phyloP scores from a whole-genome alignment of 2,329 filamentous ascomycete genomes.

The Tolypocladium ovalisporum region DNA sequence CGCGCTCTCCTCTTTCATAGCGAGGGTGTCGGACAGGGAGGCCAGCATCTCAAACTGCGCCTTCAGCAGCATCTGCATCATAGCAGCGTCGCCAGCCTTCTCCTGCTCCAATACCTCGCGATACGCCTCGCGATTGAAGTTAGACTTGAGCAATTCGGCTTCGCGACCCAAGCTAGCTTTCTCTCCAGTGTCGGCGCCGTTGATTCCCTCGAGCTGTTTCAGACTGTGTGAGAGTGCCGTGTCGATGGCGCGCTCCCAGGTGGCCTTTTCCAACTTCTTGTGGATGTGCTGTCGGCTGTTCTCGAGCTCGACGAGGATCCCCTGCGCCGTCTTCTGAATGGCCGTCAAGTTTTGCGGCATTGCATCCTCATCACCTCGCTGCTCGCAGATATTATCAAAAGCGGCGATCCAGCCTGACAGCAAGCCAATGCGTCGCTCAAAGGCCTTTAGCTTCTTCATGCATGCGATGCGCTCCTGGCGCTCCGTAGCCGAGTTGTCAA shows the following conservation, averaged over 20 bases:
- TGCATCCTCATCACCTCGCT: conserved; percentile 39
- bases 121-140: conserved; percentile 71
- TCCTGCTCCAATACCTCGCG: conserved; percentile 74
- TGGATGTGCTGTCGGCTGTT: conserved; percentile 84
- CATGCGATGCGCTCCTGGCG: conserved; percentile 67
- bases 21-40: conserved; percentile 69
- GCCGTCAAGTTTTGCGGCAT: conserved; percentile 59
- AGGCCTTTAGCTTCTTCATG: conserved; percentile 72
- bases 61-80: conserved; percentile 73
- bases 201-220: conserved; percentile 57
- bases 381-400: conserved; percentile 74
- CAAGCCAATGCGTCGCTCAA: conserved; percentile 75
- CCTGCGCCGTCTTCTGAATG: conserved; percentile 80
- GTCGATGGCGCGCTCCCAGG: conserved; percentile 82
- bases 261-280: conserved; percentile 66
- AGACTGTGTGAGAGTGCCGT: conserved; percentile 80
- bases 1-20: conserved; percentile 75
- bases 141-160: conserved; percentile 73
- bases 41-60: conserved; percentile 88
- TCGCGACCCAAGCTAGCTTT: conserved; percentile 65
- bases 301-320: conserved; percentile 81
- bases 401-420: conserved; percentile 89
- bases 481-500: conserved; percentile 68
- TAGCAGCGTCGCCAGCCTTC: conserved; percentile 63
- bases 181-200: conserved; percentile 44